These are phyloP conservation scores for Aspergillus ibericus DNA, from an alignment of 2,329 filamentous ascomycete species.

Conservation along the genomic window DNA sequence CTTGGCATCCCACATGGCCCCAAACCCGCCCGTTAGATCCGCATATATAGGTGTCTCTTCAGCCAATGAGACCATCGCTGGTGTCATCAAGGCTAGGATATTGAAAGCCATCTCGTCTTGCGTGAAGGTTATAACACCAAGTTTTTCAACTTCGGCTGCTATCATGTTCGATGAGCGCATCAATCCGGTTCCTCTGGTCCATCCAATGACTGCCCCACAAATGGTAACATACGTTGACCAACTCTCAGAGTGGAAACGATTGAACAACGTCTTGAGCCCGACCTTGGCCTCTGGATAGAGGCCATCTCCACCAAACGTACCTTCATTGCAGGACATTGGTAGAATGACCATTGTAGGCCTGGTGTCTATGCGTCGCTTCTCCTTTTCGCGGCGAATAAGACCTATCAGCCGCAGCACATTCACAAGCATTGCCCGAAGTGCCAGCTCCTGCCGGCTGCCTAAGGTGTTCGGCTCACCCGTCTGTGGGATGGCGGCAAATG, in stretches of 20 bases:
- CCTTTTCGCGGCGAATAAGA: conserved; percentile 23
- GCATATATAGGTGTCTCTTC: conserved; percentile 39
- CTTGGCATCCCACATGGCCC: conserved; percentile 29
- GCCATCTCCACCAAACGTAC: conserved; percentile 46
- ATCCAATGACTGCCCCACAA: conserved; percentile 47
- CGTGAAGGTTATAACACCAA: conserved; percentile 43
- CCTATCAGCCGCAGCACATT: conserved; percentile 43
- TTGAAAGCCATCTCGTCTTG: conserved; percentile 45
- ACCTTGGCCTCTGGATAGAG: conserved; percentile 50
- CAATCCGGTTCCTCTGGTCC: conserved; percentile 47
- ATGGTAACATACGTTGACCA: conserved; percentile 37
- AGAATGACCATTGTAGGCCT: conserved; percentile 43
- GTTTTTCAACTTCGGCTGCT: conserved; percentile 39
- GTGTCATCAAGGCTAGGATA: conserved; percentile 38
- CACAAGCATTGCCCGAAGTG: conserved; percentile 32
- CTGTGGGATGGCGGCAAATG: conserved; percentile 46
- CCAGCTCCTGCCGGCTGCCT: conserved; percentile 20
- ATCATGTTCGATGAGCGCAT: conserved; percentile 47
- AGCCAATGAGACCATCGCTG: conserved; percentile 29
- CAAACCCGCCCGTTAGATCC: conserved; percentile 42
- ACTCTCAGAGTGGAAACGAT: conserved; percentile 19
- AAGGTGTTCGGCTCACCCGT: conserved; percentile 38
- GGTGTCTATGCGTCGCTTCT: conserved; percentile 21
- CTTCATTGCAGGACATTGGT: conserved; percentile 49
- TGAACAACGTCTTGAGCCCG: conserved; percentile 29